Base-by-base conservation (phyloP, 768 basidiomycete species). In the Cytidiella melzeri region DNA sequence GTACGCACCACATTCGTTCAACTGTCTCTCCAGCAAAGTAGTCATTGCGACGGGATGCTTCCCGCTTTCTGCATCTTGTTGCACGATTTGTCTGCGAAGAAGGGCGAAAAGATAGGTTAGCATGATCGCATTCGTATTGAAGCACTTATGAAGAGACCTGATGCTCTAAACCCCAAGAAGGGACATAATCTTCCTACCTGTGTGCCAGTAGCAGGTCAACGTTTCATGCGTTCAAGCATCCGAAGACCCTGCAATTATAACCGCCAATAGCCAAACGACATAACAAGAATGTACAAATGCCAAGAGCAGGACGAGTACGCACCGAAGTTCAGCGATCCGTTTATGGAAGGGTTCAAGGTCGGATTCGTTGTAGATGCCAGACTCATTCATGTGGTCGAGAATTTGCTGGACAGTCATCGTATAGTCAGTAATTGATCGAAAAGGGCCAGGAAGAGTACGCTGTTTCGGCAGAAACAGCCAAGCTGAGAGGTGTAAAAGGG, bases 331-430 rank as follows among this genome's bases (percentile, higher is more conserved):
- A 21, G 74, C 71, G 44, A 98, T 68, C 51, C 96, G 83, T 55
- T 77, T 75, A 49, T 84, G 81, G 69, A 97, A 98, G 1, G 96
- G 93, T 24, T 76, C 75, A 25, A 98, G 83, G 69, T 96, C 92
- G 20, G 83, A 70, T 61, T 93, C 90, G 57, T 92, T 97, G 68
- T 97, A 98, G 40, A 92, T 84, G 5, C 87, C 87, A 1, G 91
- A 92, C 64, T 99, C 96, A 66, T 93, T 89, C 86, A 97, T 89
- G 63, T 94, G 91, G 63, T 86, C 84, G 41, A 95, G 76, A 30
- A 96, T 86, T 92, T 93, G 87, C 91, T 95, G 71, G 50, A 58
- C 51, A 50, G 30, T 34, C 30, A 34, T 34, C 15, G 30, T 34
- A 15, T 7, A 7, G 30, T 34, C 30, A 34, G 30, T 34, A 7